Evolutionary conservation across 2,329 filamentous ascomycete genomes (phyloP).

Genomic region (Colletotrichum filicis): DNA sequence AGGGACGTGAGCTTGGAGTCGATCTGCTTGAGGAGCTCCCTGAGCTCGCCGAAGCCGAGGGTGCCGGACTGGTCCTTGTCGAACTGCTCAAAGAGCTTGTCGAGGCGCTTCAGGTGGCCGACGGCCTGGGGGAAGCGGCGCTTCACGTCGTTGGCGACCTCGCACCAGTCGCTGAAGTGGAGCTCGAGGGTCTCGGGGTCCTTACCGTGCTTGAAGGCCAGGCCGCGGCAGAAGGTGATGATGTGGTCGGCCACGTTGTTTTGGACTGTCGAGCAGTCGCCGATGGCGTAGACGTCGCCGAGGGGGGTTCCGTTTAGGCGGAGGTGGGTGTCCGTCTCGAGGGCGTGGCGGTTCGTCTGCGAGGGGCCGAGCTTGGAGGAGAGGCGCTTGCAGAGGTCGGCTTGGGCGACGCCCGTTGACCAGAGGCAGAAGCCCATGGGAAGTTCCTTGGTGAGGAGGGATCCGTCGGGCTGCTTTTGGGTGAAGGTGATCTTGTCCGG

Average conservation of each 20-base stretch:
- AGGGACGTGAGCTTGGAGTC: constrained; percentile 94
- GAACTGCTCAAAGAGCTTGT: constrained; percentile 91
- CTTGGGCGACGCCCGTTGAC: constrained; percentile 95
- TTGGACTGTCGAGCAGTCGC: constrained; percentile 95
- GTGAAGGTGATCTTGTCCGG: constrained; percentile 89
- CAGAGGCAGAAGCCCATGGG: constrained; percentile 97
- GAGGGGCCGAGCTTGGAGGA: constrained; percentile 78
- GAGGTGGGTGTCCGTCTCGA: constrained; percentile 95
- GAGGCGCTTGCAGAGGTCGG: constrained; percentile 80
- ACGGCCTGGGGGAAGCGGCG: constrained; percentile 91
- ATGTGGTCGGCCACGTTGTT: constrained; percentile 97
- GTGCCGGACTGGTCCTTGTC: constrained; percentile 94
- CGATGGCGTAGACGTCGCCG: constrained; percentile 95
- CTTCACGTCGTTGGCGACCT: constrained; percentile 84
- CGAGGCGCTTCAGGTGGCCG: constrained; percentile 86
- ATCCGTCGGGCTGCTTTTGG: constrained; percentile 80
- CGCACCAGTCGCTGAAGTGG: constrained; percentile 88
- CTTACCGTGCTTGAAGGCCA: constrained; percentile 91
- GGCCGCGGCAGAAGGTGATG: constrained; percentile 85
- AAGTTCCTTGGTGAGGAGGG: constrained; percentile 86
- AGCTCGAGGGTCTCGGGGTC: constrained; percentile 91
- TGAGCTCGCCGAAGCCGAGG: constrained; percentile 91
- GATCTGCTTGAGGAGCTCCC: constrained; percentile 89
- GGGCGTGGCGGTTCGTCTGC: constrained; percentile 89
- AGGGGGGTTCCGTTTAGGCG: constrained; percentile 89